A percentile compares a stretch with the other conserved stretches of the same genome.
Conservation (phyloP, 176 grass and related monocot species). For the Avena sativa region DNA sequence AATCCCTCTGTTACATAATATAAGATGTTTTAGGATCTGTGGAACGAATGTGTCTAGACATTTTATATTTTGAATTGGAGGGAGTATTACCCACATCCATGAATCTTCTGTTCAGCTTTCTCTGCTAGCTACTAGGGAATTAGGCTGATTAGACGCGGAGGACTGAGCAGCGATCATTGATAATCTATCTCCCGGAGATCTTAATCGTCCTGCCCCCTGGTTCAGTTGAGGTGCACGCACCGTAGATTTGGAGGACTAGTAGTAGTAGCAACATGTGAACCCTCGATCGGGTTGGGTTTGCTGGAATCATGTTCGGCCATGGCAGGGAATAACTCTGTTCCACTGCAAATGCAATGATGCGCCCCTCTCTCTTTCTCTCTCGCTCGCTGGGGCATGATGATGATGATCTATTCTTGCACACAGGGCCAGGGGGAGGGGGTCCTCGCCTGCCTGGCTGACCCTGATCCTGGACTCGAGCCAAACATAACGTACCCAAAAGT, state of each 20-base stretch:
- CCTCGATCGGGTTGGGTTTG: background rate
- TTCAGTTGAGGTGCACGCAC: background rate
- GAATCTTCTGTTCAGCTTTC: background rate
- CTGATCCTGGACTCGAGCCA: slow-evolving; percentile 47
- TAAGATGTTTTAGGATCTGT: too few species aligned
- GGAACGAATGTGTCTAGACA: too few species aligned
- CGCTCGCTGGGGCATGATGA: slow-evolving; percentile 29
- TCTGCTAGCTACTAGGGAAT: slow-evolving; percentile 32
- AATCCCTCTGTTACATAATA: too few species aligned
- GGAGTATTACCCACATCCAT: background rate
- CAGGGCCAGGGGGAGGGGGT: background rate
- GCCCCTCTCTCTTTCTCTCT: slow-evolving; percentile 17
- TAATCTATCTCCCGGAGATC: slow-evolving; percentile 11
- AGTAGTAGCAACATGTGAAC: slow-evolving; percentile 58
- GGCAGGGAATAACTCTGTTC: slow-evolving; percentile 81
- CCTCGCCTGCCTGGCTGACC: background rate
- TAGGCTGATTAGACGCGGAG: slow-evolving; percentile 43
- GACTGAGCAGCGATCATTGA: slow-evolving; percentile 41
- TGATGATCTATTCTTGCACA: slow-evolving; percentile 27
- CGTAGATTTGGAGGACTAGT: background rate
- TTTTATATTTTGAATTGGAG: too few species aligned
- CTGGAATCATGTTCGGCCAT: slow-evolving; percentile 69
- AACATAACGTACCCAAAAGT: slow-evolving; percentile 57
- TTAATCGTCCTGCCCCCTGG: background rate
- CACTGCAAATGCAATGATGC: slow-evolving; percentile 72